Evolutionary conservation across 495 filamentous ascomycete genomes (phyloP), one percentile per base, ranked within the genome.

Genomic region (Podospora conica): DNA sequence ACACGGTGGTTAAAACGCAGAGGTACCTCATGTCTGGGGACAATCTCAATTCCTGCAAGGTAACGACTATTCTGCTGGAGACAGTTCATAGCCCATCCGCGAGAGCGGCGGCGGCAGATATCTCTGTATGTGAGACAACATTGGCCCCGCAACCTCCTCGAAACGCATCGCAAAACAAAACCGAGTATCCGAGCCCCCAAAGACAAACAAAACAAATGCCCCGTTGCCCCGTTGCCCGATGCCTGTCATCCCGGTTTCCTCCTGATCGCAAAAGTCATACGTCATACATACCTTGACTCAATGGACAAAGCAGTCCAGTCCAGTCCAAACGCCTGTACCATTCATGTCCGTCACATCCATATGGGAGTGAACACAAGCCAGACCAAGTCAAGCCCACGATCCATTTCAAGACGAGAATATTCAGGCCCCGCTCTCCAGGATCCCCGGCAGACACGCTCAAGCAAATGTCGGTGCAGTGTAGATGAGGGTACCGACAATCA

Each of bases 381-480:
- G 4, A n/a, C 15, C 15, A 48, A n/a, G n/a, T 8, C 40, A 48
- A 11, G 6, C 4, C 40, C 15, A 48, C 18, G 40, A 18, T n/a
- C 40, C 40, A n/a, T n/a, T 48, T 6, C 40, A 48, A 40, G 12
- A 40, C 12, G 6, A 48, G 40, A 48, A 31, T 3, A 9, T 48
- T n/a, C 15, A n/a, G 5, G 18, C 12, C 7, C 18, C 33, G 33
- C 10, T 33, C 31, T 21, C 60, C 53, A 48, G n/a, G 20, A 11
- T 11, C 29, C 27, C 20, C 53, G 5, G 21, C 8, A 28, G 28
- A 23, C 18, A 60, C 53, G 12, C 33, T 71, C 60, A 75, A 23
- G 55, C 63, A 27, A 77, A 76, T 9, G 79, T 75, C 3, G 79
- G 79, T 11, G 79, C 79, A 1, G 79, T 80, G 53, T 76, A 76